phyloP scores from a whole-genome alignment of 2,329 filamentous ascomycete genomes.

The Hypoxylon sp. region DNA sequence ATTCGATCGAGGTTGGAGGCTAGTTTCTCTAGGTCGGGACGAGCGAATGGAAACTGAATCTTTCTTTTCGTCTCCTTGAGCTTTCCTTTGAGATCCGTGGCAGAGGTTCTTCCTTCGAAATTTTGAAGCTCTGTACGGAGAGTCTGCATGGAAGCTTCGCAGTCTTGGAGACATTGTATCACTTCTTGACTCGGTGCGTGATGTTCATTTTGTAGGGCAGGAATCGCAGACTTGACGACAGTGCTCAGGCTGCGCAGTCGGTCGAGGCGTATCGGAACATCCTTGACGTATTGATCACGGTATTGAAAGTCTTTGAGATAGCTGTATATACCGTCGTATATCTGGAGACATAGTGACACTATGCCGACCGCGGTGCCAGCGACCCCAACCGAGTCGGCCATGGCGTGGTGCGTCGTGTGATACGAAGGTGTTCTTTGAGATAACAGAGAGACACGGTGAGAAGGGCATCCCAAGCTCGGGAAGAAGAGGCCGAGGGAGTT shows the following conservation, averaged over 20 bases:
- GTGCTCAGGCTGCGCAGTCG: neutral
- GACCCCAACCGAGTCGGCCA: constrained; percentile 15
- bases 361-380: constrained; percentile 15
- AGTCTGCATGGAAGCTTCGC: neutral
- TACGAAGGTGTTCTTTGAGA: too few relatives aligned
- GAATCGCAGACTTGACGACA: constrained; percentile 3
- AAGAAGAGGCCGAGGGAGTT: too few relatives aligned
- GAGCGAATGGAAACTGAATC: constrained; percentile 13
- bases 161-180: constrained; percentile 4
- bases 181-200: constrained; percentile 2
- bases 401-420: neutral
- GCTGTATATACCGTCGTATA: constrained; percentile 14
- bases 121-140: constrained; percentile 11
- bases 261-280: neutral
- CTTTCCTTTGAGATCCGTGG: constrained; percentile 13
- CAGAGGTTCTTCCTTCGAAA: neutral
- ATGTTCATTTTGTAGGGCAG: constrained; percentile 2
- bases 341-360: constrained; percentile 28
- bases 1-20: constrained; percentile 7
- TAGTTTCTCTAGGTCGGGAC: constrained; percentile 7
- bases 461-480: too few relatives aligned
- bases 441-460: too few relatives aligned
- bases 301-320: constrained; percentile 18
- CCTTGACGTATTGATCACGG: constrained; percentile 13
- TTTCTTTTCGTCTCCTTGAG: constrained; percentile 19